These are phyloP conservation scores for Perkinsus olseni DNA, from an alignment of 169 alveolate species.

Conservation along the genomic window DNA sequence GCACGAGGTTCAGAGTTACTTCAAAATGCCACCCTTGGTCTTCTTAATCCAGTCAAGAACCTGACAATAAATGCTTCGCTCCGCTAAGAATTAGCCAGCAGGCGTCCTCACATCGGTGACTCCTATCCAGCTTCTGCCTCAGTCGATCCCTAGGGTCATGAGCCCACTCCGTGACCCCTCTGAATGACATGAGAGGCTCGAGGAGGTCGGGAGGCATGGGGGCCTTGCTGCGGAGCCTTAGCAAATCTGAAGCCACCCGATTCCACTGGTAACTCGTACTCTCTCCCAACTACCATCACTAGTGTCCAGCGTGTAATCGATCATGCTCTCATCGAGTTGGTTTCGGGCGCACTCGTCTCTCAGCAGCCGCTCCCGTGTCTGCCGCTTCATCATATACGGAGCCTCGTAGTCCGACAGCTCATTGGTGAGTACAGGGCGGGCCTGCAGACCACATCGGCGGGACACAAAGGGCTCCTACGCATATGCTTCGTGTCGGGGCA, in stretches of 20 bases:
- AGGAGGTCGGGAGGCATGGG: conserved; percentile 37
- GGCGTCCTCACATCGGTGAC: neutral
- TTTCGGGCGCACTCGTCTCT: conserved; percentile 29
- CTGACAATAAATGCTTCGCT: neutral
- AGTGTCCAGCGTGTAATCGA: neutral
- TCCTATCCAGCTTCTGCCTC: conserved; percentile 18
- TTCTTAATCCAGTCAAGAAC: neutral
- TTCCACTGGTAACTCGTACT: conserved; percentile 7
- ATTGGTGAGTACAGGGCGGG: conserved; percentile 36
- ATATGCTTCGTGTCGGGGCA: too few relatives aligned
- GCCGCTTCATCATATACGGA: conserved; percentile 40
- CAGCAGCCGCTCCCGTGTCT: conserved; percentile 25
- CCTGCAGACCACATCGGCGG: neutral
- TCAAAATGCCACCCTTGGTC: neutral
- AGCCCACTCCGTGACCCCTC: conserved; percentile 22
- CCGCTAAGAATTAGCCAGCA: neutral
- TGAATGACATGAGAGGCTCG: conserved; percentile 38
- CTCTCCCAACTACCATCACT: neutral
- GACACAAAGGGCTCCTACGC: too few relatives aligned
- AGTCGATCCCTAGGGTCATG: conserved; percentile 27
- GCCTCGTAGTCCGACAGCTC: conserved; percentile 34
- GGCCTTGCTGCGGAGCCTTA: conserved; percentile 28
- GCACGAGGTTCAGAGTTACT: too few relatives aligned
- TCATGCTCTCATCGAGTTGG: conserved; percentile 21
- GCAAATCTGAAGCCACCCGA: conserved; percentile 16